phyloP scores from a whole-genome alignment of 148 eudicot genomes.

The Suaeda aralocaspica region DNA sequence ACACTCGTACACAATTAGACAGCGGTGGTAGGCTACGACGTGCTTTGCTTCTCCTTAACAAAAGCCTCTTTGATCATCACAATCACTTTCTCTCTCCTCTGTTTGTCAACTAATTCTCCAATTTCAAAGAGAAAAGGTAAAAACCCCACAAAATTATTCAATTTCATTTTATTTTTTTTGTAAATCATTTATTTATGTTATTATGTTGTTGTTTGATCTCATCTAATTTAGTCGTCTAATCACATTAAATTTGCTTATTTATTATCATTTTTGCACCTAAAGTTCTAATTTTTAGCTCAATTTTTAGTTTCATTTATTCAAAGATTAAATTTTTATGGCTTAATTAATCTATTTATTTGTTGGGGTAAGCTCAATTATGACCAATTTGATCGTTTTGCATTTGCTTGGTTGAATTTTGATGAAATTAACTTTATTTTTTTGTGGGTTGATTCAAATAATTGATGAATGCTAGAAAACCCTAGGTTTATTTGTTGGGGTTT shows the following conservation, averaged over 20 bases:
- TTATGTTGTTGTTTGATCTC: not conserved
- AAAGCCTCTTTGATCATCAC: not conserved
- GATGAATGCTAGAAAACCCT: not conserved
- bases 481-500: not conserved
- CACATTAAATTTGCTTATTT: not conserved
- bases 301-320: too few relatives aligned
- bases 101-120: not conserved
- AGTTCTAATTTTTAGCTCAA: too few relatives aligned
- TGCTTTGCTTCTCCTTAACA: not conserved
- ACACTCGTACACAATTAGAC: too few relatives aligned
- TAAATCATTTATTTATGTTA: not conserved
- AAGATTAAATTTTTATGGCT: too few relatives aligned
- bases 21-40: slow-evolving; percentile 7
- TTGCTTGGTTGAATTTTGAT: not conserved
- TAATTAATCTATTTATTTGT: too few relatives aligned
- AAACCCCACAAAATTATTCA: not conserved
- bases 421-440: not conserved
- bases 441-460: not conserved
- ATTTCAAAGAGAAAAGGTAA: too few relatives aligned
- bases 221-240: not conserved
- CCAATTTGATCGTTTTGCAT: not conserved
- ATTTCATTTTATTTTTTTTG: not conserved
- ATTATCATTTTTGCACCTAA: too few relatives aligned
- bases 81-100: not conserved
- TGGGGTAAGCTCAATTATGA: not conserved